Evolutionary conservation across 2,329 filamentous ascomycete species (phyloP), one percentile per base, ranked within the genome.

Genomic region (Arthrobotrys pseudoclavata): DNA sequence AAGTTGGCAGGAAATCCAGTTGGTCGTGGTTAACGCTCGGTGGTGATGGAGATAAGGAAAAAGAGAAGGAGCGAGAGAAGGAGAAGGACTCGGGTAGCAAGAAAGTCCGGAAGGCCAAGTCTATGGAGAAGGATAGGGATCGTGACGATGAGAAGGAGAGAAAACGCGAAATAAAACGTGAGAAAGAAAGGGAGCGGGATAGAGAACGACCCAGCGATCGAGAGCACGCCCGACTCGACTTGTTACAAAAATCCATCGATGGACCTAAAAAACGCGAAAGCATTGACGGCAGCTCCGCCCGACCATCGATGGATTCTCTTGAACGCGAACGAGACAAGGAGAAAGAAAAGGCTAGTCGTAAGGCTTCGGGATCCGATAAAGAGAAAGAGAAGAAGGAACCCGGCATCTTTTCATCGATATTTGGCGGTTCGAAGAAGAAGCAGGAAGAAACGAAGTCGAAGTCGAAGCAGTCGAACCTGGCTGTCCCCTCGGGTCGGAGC

Each of bases 391-490:
- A 94, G 83, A 94, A 97, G 80, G 97, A 96, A 82, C 93, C 97
- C 78, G 91, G 94, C 6, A 87, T 98, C n/a, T 94, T 99, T 80
- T 95, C 94, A 0, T 96, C 94, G 0, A 90, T 99, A 69, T 98
- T 99, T 82, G 93, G 94, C 15, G 92, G 93, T 48, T 89, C 91
- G 76, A 96, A 96, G 86, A 97, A 95, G 86, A 97, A 93, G 37
- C 67, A 78, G 15, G 67, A 72, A 0, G 55, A 66, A 29, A 53
- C 40, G 45, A 70, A 55, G 31, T 37, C 61, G 71, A 80, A 74
- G 57, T 74, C 75, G 31, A 89, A 91, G 80, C 87, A 87, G 6
- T 89, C 95, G 1, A 94, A 97, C 48, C 91, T 91, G n/a, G 87
- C 88, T 12, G 86, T 88, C 0, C 89, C 89, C 79, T 90, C 91